These are phyloP conservation scores for Botrytis galanthina DNA, from an alignment of 2,329 filamentous ascomycete genomes.

Conservation along the genomic window DNA sequence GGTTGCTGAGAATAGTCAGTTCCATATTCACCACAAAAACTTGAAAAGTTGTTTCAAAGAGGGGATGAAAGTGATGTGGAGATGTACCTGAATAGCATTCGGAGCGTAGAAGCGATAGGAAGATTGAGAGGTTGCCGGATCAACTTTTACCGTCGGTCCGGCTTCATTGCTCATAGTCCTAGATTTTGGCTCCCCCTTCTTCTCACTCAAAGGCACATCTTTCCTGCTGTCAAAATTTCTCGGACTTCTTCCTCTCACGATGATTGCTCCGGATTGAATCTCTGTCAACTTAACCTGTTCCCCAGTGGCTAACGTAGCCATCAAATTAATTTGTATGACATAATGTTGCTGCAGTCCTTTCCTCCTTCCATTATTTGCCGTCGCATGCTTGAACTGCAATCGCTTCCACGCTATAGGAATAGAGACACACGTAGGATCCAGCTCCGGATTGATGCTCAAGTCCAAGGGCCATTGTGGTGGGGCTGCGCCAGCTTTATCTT, in stretches of 20 bases:
- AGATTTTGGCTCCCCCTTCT: slow-evolving; percentile 34
- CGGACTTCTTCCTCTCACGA: slow-evolving; percentile 88
- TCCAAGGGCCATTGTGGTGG: slow-evolving; percentile 57
- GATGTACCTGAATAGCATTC: slow-evolving; percentile 34
- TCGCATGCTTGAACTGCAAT: slow-evolving; percentile 92
- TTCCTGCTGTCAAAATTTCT: slow-evolving; percentile 92
- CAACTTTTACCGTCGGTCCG: slow-evolving; percentile 32
- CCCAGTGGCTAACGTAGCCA: slow-evolving; percentile 66
- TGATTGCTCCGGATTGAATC: slow-evolving; percentile 87
- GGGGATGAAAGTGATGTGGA: not conserved
- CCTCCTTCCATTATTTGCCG: slow-evolving; percentile 89
- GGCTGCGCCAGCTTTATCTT: slow-evolving; percentile 46
- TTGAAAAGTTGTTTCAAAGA: not conserved
- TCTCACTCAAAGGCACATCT: slow-evolving; percentile 64
- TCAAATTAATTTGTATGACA: slow-evolving; percentile 78
- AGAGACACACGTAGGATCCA: slow-evolving; percentile 75
- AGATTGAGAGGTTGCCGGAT: slow-evolving; percentile 30
- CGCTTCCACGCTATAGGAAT: slow-evolving; percentile 91
- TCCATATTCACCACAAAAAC: not conserved
- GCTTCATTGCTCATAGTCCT: slow-evolving; percentile 30
- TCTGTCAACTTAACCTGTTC: slow-evolving; percentile 76
- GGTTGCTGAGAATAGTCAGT: slow-evolving; percentile 28
- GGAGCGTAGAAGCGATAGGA: slow-evolving; percentile 34
- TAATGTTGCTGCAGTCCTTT: slow-evolving; percentile 97
- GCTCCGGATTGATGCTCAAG: slow-evolving; percentile 58